phyloP scores from a whole-genome alignment of 805 yeast species.

The Komagataella pastoris region DNA sequence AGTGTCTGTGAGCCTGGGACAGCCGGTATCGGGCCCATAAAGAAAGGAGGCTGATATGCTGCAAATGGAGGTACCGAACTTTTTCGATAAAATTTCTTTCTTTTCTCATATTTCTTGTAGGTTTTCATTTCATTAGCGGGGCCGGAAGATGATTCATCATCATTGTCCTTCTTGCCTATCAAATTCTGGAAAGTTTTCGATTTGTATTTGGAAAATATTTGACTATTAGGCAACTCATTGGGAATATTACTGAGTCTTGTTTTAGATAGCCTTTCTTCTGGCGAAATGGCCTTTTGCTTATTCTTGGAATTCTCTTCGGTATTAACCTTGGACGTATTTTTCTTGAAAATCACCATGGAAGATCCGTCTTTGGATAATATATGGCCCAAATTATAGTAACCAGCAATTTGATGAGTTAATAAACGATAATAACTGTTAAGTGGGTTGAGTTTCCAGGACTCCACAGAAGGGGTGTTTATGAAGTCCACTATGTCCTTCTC shows the following conservation, averaged over 20 bases:
- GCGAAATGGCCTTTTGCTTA: conserved; percentile 1
- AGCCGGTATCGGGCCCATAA: not conserved
- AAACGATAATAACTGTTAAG: conserved; percentile 60
- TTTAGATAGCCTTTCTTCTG: conserved; percentile 17
- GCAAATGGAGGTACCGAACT: not conserved
- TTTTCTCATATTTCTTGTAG: not conserved
- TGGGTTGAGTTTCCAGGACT: conserved; percentile 31
- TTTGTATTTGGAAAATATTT: not conserved
- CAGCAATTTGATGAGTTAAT: conserved; percentile 58
- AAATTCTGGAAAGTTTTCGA: not conserved
- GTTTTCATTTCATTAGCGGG: not conserved
- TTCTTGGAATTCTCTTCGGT: conserved; percentile 19
- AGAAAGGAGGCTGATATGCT: not conserved
- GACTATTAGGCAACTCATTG: conserved; percentile 3
- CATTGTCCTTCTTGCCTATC: not conserved
- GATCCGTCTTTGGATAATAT: conserved; percentile 35
- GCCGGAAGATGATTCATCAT: not conserved
- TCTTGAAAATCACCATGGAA: conserved; percentile 26
- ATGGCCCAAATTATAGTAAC: conserved; percentile 51
- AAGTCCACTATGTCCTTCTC: conserved; percentile 35
- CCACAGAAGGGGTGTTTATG: conserved; percentile 23
- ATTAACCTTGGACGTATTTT: conserved; percentile 21
- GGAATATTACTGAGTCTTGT: conserved; percentile 14
- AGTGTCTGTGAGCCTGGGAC: not conserved
- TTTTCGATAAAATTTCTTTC: not conserved